Evolutionary conservation across 2,329 filamentous ascomycete species (phyloP).

Genomic region (Scleromitrula shiraiana): DNA sequence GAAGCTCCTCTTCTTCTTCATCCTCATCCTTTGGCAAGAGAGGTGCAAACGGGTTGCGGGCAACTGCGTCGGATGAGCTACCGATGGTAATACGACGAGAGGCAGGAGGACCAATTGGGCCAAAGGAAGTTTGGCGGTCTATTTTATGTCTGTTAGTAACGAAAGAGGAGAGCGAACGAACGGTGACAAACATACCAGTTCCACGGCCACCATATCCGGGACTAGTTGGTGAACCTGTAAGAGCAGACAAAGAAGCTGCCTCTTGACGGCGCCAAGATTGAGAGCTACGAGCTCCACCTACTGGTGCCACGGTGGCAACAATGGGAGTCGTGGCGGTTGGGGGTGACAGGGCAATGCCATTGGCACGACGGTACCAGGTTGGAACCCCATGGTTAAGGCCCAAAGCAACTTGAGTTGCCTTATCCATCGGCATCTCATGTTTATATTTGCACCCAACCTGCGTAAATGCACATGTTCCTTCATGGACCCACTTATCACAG

Average conservation of each 20-base stretch:
- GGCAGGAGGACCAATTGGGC: conserved; percentile 9
- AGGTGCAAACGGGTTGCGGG: not conserved
- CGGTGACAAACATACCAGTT: conserved; percentile 2
- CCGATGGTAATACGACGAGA: conserved; percentile 3
- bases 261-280: conserved; percentile 8
- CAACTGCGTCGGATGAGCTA: not conserved
- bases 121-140: conserved; percentile 6
- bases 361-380: conserved; percentile 3
- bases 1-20: not conserved
- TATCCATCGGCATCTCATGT: conserved; percentile 77
- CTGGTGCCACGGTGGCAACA: too few relatives aligned
- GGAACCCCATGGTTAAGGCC: conserved; percentile 61
- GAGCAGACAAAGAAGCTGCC: not conserved
- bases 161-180: not conserved
- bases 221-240: not conserved
- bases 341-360: not conserved
- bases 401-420: conserved; percentile 55
- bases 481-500: conserved; percentile 85
- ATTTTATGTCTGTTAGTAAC: not conserved
- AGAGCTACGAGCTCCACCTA: conserved; percentile 1
- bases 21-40: not conserved
- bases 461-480: conserved; percentile 74
- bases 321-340: not conserved
- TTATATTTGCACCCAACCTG: conserved; percentile 85
- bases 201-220: not conserved